Conservation (phyloP, 495 filamentous ascomycete genomes). For the Neohortaea acidophila region DNA sequence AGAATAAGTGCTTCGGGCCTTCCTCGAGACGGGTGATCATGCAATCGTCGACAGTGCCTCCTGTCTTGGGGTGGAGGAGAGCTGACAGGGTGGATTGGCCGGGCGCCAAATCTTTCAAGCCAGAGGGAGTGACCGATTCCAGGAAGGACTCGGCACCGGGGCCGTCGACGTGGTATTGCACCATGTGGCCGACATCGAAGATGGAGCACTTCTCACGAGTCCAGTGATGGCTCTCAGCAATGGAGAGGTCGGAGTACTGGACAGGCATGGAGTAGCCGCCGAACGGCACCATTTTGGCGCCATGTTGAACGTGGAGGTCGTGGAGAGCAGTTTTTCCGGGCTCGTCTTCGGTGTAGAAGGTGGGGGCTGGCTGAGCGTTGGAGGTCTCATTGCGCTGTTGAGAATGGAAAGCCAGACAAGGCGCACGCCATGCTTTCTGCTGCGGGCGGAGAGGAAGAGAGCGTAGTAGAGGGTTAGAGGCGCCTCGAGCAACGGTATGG, state of each 20-base stretch:
- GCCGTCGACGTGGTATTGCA: slow-evolving; percentile 58
- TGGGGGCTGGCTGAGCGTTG: slow-evolving; percentile 23
- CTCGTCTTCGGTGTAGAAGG: slow-evolving; percentile 8
- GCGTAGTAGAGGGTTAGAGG: background rate
- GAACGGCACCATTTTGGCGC: slow-evolving; percentile 94
- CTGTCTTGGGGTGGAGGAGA: slow-evolving; percentile 61
- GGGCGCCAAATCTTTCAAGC: slow-evolving; percentile 38
- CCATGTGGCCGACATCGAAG: slow-evolving; percentile 76
- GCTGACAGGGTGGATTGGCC: slow-evolving; percentile 63
- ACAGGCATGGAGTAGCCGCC: slow-evolving; percentile 89
- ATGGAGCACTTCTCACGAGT: slow-evolving; percentile 73
- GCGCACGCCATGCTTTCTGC: background rate
- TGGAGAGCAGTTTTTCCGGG: slow-evolving; percentile 58
- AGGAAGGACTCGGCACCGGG: slow-evolving; percentile 65
- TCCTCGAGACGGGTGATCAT: slow-evolving; percentile 56
- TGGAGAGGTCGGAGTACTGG: slow-evolving; percentile 59
- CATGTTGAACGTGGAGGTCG: slow-evolving; percentile 62
- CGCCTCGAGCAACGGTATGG: background rate
- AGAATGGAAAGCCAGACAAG: no score
- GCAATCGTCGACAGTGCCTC: slow-evolving; percentile 86
- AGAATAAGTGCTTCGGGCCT: slow-evolving; percentile 48
- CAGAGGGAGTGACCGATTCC: slow-evolving; percentile 62
- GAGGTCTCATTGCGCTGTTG: slow-evolving; percentile 17
- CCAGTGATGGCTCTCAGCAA: slow-evolving; percentile 71
- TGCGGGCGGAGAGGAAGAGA: no score